Evolutionary conservation across 148 eudicot species (phyloP).

Genomic region (Polygonum maritimum): DNA sequence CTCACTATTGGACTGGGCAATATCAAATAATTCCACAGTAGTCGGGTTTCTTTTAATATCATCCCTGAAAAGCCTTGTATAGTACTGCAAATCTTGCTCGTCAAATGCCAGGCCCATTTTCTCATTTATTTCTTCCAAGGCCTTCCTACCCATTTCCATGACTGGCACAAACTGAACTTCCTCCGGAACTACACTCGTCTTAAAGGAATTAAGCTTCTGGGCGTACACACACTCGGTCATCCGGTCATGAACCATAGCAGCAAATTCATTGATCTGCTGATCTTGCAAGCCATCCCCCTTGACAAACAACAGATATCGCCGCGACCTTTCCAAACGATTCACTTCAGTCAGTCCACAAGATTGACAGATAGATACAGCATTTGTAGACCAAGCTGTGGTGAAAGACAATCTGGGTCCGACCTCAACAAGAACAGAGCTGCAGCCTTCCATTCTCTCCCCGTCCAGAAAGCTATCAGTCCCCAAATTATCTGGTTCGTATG

Average conservation of each 20-base stretch:
- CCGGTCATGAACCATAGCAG: conserved; percentile 76
- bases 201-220: conserved; percentile 54
- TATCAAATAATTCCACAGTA: conserved; percentile 86
- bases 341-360: conserved; percentile 74
- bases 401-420: conserved; percentile 90
- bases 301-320: conserved; percentile 58
- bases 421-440: conserved; percentile 41
- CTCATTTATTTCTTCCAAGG: conserved; percentile 68
- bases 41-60: conserved; percentile 81
- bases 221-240: conserved; percentile 86
- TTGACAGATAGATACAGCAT: conserved; percentile 85
- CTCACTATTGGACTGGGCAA: conserved; percentile 89
- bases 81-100: conserved; percentile 78
- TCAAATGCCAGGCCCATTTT: conserved; percentile 92
- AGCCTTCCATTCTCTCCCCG: conserved; percentile 34
- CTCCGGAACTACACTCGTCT: conserved; percentile 54
- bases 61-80: conserved; percentile 68
- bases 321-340: conserved; percentile 61
- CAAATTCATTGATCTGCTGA: conserved; percentile 61
- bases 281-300: conserved; percentile 44
- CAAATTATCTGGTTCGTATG: conserved; percentile 69
- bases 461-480: conserved; percentile 57
- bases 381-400: conserved; percentile 89
- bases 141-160: conserved; percentile 64
- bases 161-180: conserved; percentile 67